Evolutionary conservation across 352 stramenopile genomes (phyloP).

Genomic region (Peronospora farinosa): DNA sequence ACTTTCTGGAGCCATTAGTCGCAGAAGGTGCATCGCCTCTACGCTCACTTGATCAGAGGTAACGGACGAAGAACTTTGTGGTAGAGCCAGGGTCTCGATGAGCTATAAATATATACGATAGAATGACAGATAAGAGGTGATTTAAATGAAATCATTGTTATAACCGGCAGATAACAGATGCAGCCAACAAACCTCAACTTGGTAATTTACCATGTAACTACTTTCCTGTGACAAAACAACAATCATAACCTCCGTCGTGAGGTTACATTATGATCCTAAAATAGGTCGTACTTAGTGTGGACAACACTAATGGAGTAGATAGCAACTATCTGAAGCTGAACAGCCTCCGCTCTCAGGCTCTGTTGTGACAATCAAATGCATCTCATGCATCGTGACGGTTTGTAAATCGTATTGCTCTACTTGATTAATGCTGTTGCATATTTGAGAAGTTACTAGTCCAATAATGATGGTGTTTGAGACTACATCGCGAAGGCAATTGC

Average conservation of each 20-base stretch:
- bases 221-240: neutral
- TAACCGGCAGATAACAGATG: neutral
- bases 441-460: too few relatives aligned
- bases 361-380: too few relatives aligned
- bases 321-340: too few relatives aligned
- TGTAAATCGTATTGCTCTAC: too few relatives aligned
- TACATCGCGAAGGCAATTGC: slow-evolving; percentile 32
- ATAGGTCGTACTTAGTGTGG: slow-evolving; percentile 1
- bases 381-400: too few relatives aligned
- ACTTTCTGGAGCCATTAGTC: slow-evolving; percentile 45
- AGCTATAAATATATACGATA: slow-evolving; percentile 1
- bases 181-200: slow-evolving; percentile 6
- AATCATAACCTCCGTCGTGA: neutral
- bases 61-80: slow-evolving; percentile 10
- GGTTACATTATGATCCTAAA: neutral
- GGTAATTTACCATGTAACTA: slow-evolving; percentile 16
- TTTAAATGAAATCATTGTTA: neutral
- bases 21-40: slow-evolving; percentile 29
- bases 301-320: slow-evolving; percentile 10
- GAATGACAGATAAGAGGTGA: neutral
- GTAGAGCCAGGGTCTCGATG: slow-evolving; percentile 1
- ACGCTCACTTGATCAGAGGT: slow-evolving; percentile 10
- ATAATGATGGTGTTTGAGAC: slow-evolving; percentile 14
- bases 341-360: too few relatives aligned
- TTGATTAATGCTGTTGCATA: too few relatives aligned